Evolutionary conservation across 2,329 filamentous ascomycete species (phyloP), one percentile per base, ranked within the genome.

Genomic region (Pseudocercospora vitis): DNA sequence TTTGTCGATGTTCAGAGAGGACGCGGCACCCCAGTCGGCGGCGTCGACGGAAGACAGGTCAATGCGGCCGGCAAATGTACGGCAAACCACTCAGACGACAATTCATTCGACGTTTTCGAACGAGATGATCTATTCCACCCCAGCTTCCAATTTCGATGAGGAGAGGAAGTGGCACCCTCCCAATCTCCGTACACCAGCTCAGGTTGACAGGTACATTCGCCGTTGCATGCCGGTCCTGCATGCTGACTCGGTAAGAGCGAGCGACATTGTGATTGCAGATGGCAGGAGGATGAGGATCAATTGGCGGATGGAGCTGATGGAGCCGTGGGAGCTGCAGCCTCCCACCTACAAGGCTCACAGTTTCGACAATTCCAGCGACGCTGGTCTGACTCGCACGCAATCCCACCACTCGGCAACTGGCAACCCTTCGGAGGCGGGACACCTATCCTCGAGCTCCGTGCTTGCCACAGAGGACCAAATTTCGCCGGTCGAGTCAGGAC

Each of bases 201-300:
- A 76, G 48, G 58, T 65, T 11, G 67, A 73, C 32, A 73, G 76
- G 49, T 78, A 78, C 65, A 72, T 75, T 48, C 70, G 73, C 5
- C 72, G 76, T 24, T 78, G 76, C 58, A 71, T 75, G 47, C 76
- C 76, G 1, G 66, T 76, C 4, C 63, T 79, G 9, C 68, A 73
- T 6, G 69, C 69, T 18, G 71, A 73, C 33, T 73, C 75, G 2
- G 70, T 73, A 2, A 70, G 76, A 28, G 73, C 76, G 0, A 76
- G 71, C 63, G 73, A 76, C 52, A 68, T 78, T n/a, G 65, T 78
- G 5, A 74, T 75, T 56, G 62, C 48, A 52, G 63, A 70, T 24
- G 75, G 74, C 40, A 66, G 68, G 47, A 73, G 76, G 35, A 64
- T 76, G 57, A 73, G 71, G 48, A 72, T 78, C 64, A 74, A 76